Conservation (phyloP, 345 rosid species). For the Boechera retrofracta region DNA sequence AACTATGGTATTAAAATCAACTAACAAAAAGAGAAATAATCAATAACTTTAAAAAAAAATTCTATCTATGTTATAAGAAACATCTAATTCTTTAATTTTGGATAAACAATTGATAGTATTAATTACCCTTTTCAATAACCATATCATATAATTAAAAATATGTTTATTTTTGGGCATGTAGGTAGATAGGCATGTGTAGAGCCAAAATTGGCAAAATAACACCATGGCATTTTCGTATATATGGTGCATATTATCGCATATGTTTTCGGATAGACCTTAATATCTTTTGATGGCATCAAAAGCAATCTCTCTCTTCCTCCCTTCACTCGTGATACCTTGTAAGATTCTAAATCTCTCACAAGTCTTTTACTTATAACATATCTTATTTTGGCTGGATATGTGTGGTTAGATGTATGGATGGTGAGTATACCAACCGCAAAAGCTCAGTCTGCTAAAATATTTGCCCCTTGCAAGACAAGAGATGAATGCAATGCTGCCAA, state of each 20-base stretch:
- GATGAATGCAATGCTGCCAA: conserved; percentile 27
- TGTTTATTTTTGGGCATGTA: too few relatives aligned
- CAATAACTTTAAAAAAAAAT: background rate
- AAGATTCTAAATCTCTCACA: conserved; percentile 1
- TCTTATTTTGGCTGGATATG: background rate
- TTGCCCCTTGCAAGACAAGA: conserved; percentile 16
- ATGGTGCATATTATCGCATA: too few relatives aligned
- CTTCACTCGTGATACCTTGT: background rate
- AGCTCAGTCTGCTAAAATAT: background rate
- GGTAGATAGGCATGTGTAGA: too few relatives aligned
- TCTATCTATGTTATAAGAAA: too few relatives aligned
- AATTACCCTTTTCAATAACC: too few relatives aligned
- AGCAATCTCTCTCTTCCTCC: background rate
- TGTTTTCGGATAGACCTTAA: too few relatives aligned
- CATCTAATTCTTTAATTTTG: background rate
- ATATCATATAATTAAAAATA: too few relatives aligned
- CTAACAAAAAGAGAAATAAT: background rate
- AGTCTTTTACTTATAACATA: background rate
- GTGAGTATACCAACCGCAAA: background rate
- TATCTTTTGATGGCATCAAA: too few relatives aligned
- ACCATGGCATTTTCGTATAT: too few relatives aligned
- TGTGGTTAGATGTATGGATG: background rate
- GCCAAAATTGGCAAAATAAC: too few relatives aligned
- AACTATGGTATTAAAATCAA: background rate
- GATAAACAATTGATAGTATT: background rate